Evolutionary conservation across 2,329 filamentous ascomycete genomes (phyloP).

Genomic region (Ophiocordyceps camponoti-saundersi): DNA sequence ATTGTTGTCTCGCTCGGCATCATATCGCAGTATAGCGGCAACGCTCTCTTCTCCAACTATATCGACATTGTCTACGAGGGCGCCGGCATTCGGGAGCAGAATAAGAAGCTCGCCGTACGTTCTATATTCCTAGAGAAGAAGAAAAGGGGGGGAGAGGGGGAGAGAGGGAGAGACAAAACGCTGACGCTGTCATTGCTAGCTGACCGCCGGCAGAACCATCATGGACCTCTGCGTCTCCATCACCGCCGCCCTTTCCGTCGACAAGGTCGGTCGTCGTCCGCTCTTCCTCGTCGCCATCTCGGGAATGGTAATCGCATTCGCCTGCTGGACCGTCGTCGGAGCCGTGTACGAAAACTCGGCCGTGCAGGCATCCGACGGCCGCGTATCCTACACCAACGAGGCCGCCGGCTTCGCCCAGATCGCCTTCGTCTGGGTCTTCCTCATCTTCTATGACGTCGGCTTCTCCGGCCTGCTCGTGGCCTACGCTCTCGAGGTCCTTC

Average conservation of each 20-base stretch:
- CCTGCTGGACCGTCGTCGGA: conserved; percentile 33
- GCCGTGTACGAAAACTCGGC: conserved; percentile 30
- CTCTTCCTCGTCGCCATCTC: conserved; percentile 32
- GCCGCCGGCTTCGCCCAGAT: conserved; percentile 35
- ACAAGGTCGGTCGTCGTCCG: conserved; percentile 32
- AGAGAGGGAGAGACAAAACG: conserved; percentile 1
- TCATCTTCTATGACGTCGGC: conserved; percentile 41
- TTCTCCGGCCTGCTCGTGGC: conserved; percentile 40
- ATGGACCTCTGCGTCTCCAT: conserved; percentile 41
- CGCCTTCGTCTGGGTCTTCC: conserved; percentile 41
- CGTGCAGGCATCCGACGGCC: conserved; percentile 6
- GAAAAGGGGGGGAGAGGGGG: too few species aligned
- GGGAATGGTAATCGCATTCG: conserved; percentile 30
- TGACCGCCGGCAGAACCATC: conserved; percentile 39
- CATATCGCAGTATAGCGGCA: conserved; percentile 53
- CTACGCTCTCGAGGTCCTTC: conserved; percentile 41
- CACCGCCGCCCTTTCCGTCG: conserved; percentile 30
- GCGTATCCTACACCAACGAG: conserved; percentile 17
- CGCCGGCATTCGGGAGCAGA: conserved; percentile 40
- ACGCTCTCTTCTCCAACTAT: conserved; percentile 51
- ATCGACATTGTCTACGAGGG: conserved; percentile 43
- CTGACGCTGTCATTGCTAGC: conserved; percentile 3
- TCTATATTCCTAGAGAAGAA: too few species aligned
- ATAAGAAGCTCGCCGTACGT: conserved; percentile 35
- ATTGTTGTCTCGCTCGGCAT: conserved; percentile 46